Evolutionary conservation across 176 grass and related monocot genomes (phyloP), one percentile per base, ranked within the genome.

Genomic region (Dactylis glomerata): DNA sequence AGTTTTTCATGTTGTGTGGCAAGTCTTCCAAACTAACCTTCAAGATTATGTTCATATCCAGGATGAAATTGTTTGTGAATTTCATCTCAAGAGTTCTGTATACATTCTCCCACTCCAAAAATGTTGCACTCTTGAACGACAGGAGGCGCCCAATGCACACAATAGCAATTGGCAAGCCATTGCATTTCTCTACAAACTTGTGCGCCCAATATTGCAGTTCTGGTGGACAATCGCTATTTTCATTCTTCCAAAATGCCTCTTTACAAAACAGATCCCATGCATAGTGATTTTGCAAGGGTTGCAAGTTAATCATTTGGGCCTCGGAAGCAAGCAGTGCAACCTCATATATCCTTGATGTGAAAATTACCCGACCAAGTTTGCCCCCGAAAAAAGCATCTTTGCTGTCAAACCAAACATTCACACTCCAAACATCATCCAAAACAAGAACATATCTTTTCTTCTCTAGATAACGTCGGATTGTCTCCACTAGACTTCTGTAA

Each of bases 11-110:
- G 34, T 85, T 46, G 31, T 81, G 71, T 13, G 86, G 89, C 7
- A 91, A 63, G 59, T 85, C 71, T 28, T 85, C 68, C 24, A 85
- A 85, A 13, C 89, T 91, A 32, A 88, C 47, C 24, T 75, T 82
- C 74, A 91, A 31, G 19, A 88, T 77, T 52, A 32, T 85, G 32
- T 73, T 71, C 42, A 91, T 38, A 33, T 66, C 58, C 19, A 91
- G 74, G 33, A 22, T 50, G 28, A 44, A 27, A 56, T 84, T 87
- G n/a, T 88, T 78, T 8, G 50, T 62, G 1, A 81, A 11, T 36
- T 80, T 34, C 82, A 86, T 81, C 13, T 27, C 52, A 24, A 91
- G 50, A 66, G 80, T 52, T 50, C 65, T 68, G 66, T 82, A 42
- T 2, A 88, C 44, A 5, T 28, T 46, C 50, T 82, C 80, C 89